phyloP scores from a whole-genome alignment of 1,284 basidiomycete genomes.

The Erythrobasidium hasegawianum region DNA sequence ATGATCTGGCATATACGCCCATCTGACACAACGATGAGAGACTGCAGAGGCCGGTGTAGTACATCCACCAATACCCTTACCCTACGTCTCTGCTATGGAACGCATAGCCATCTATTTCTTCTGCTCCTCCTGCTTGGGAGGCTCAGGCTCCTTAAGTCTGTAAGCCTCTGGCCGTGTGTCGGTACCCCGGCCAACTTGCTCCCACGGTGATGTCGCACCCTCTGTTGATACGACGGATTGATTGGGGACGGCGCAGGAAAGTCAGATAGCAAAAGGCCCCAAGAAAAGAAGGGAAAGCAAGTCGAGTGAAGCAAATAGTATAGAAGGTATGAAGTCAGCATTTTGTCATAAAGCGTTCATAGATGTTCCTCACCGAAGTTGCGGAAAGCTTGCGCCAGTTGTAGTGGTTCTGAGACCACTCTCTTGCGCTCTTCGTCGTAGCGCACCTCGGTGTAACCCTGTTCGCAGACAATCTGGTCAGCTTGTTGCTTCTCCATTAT shows the following conservation, averaged over 20 bases:
- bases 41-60: too few relatives aligned
- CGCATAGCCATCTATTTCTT: too few relatives aligned
- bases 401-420: conserved; percentile 95
- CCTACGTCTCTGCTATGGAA: too few relatives aligned
- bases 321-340: not conserved
- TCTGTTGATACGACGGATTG: not conserved
- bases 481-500: too few relatives aligned
- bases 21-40: too few relatives aligned
- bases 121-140: conserved; percentile 48
- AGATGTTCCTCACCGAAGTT: conserved; percentile 71
- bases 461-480: too few relatives aligned
- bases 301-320: too few relatives aligned
- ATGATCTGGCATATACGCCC: too few relatives aligned
- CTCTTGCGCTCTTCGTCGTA: conserved; percentile 99
- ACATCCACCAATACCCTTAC: too few relatives aligned
- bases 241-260: too few relatives aligned
- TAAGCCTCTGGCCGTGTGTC: conserved; percentile 57
- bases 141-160: conserved; percentile 51
- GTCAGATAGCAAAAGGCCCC: too few relatives aligned
- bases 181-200: conserved; percentile 85
- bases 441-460: conserved; percentile 90
- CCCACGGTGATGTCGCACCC: conserved; percentile 81
- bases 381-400: conserved; percentile 96
- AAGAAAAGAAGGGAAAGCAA: too few relatives aligned
- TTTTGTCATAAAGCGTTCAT: conserved; percentile 22